A percentile compares a stretch with the other conserved stretches of the same genome.
Evolutionary conservation across 163 green algal genomes (phyloP).

Genomic region (Volvox carteri): DNA sequence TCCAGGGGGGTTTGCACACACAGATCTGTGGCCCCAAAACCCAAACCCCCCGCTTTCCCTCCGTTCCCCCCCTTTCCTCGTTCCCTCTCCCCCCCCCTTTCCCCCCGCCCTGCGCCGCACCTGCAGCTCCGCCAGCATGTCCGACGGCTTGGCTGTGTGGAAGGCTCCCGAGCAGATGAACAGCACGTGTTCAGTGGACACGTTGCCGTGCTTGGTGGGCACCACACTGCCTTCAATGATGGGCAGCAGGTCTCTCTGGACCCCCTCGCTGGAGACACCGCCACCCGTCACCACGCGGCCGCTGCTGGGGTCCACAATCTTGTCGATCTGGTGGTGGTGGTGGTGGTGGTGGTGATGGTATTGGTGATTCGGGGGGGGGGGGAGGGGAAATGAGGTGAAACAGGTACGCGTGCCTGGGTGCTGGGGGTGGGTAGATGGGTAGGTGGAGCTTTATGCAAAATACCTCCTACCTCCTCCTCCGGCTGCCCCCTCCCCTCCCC

Average conservation of each 20-base stretch:
- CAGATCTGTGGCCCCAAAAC: too few relatives aligned
- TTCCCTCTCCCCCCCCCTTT: not conserved
- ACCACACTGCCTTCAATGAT: conserved; percentile 95
- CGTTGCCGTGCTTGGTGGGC: conserved; percentile 94
- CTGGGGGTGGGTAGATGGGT: not conserved
- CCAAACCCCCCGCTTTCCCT: too few relatives aligned
- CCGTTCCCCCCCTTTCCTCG: not conserved
- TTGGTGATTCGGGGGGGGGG: too few relatives aligned
- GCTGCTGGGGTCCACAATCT: conserved; percentile 90
- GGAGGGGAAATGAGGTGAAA: not conserved
- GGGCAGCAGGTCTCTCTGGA: conserved; percentile 97
- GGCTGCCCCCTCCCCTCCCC: not conserved
- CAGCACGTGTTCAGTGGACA: conserved; percentile 96
- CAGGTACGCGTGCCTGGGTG: not conserved
- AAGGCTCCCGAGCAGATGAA: conserved; percentile 96
- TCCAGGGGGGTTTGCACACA: too few relatives aligned
- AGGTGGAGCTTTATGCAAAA: not conserved
- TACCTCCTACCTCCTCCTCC: not conserved
- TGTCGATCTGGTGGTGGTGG: conserved; percentile 86
- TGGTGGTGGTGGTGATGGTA: not conserved
- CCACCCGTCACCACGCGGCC: conserved; percentile 69
- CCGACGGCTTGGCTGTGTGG: conserved; percentile 89
- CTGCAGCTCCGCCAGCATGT: conserved; percentile 99
- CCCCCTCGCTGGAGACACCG: conserved; percentile 87
- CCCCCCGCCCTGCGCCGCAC: conserved; percentile 14